These are phyloP conservation scores for Sambucus nigra DNA, from an alignment of 129 eudicot genomes.

Conservation along the genomic window DNA sequence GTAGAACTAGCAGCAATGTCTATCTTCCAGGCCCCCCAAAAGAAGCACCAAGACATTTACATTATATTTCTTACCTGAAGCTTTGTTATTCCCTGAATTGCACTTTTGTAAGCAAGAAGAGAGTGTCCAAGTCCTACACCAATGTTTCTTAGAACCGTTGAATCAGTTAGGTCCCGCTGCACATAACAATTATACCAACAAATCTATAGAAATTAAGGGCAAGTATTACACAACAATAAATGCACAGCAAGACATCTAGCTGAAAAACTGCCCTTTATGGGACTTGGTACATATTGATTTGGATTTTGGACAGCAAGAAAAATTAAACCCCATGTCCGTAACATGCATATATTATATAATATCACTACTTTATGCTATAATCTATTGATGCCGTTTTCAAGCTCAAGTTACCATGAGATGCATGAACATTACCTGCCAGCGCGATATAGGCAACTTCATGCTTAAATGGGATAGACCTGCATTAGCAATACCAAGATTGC, in stretches of 20 bases:
- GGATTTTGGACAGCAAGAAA: background rate
- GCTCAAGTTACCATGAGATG: background rate
- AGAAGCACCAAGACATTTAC: background rate
- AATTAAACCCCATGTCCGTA: no score
- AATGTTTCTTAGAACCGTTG: constrained; percentile 87
- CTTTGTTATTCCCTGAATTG: constrained; percentile 78
- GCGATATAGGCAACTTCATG: constrained; percentile 79
- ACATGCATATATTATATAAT: background rate
- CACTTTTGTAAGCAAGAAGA: constrained; percentile 72
- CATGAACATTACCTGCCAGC: constrained; percentile 68
- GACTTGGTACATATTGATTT: background rate
- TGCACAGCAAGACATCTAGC: background rate
- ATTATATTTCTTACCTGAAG: constrained; percentile 60
- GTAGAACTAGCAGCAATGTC: no score
- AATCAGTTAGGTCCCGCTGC: constrained; percentile 96
- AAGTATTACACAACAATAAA: background rate
- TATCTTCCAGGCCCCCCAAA: no score
- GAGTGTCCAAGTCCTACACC: constrained; percentile 89
- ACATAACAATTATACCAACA: constrained; percentile 15
- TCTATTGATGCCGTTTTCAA: background rate
- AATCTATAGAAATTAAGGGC: background rate
- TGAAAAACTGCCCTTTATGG: no score
- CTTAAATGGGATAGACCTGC: constrained; percentile 69
- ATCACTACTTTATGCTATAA: background rate
- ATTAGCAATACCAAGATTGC: constrained; percentile 84